phyloP scores from a whole-genome alignment of 192 early-diverging fungal genomes.

The Coemansia umbellata region DNA sequence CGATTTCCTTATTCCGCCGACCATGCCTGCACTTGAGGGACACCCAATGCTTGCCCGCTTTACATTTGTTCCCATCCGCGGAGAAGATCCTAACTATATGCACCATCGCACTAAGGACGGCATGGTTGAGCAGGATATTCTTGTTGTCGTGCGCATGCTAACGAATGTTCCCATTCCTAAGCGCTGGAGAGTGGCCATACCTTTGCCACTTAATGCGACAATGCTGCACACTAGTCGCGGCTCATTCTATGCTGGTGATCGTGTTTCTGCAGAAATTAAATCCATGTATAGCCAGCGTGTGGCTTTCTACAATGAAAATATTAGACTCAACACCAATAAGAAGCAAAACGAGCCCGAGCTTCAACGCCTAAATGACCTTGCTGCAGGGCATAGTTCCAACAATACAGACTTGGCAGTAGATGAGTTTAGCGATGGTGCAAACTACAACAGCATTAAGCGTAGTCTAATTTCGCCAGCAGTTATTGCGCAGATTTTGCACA shows the following conservation, averaged over 20 bases:
- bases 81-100: slow-evolving; percentile 34
- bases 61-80: slow-evolving; percentile 39
- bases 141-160: slow-evolving; percentile 32
- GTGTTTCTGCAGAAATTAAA: slow-evolving; percentile 40
- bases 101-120: slow-evolving; percentile 44
- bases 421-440: slow-evolving; percentile 31
- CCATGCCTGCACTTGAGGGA: slow-evolving; percentile 13
- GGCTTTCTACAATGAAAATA: slow-evolving; percentile 44
- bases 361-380: slow-evolving; percentile 32
- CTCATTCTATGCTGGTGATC: slow-evolving; percentile 32
- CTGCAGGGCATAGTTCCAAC: slow-evolving; percentile 41
- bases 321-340: slow-evolving; percentile 28
- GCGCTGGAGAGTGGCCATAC: slow-evolving; percentile 41
- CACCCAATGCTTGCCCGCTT: slow-evolving; percentile 40
- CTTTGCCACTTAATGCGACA: slow-evolving; percentile 24
- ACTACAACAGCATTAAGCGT: slow-evolving; percentile 26
- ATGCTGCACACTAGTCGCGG: slow-evolving; percentile 46
- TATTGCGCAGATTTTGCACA: slow-evolving; percentile 35
- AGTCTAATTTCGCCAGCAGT: slow-evolving; percentile 35
- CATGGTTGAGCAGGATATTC: slow-evolving; percentile 33
- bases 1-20: slow-evolving; percentile 35
- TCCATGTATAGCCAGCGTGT: slow-evolving; percentile 36
- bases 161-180: slow-evolving; percentile 39
- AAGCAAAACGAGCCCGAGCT: slow-evolving; percentile 16
- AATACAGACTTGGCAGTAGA: slow-evolving; percentile 1